phyloP scores from a whole-genome alignment of 75 land plant species.

The Isoetes taiwanensis region DNA sequence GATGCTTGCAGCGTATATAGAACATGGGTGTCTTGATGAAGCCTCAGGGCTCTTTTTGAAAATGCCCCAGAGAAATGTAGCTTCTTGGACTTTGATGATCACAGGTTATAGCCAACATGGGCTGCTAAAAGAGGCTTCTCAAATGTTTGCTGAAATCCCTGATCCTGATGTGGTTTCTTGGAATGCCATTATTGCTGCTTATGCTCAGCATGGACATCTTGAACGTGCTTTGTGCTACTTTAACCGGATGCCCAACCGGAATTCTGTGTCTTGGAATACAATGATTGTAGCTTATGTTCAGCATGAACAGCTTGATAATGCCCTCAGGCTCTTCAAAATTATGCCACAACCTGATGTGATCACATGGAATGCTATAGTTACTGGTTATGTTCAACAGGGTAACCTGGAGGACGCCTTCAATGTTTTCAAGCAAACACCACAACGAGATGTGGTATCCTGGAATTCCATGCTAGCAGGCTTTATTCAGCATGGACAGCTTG shows the following conservation, averaged over 20 bases:
- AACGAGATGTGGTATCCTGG: slow-evolving; percentile 14
- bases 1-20: background rate
- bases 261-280: background rate
- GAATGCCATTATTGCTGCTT: slow-evolving; percentile 3
- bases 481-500: background rate
- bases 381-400: no score
- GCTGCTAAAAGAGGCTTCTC: no score
- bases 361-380: no score
- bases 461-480: slow-evolving; percentile 13
- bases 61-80: slow-evolving; percentile 2
- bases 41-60: slow-evolving; percentile 5
- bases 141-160: background rate
- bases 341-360: no score
- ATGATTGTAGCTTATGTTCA: background rate
- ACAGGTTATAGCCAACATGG: background rate
- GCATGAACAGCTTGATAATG: background rate
- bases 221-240: background rate
- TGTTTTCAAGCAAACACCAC: slow-evolving; percentile 8
- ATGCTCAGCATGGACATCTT: slow-evolving; percentile 1
- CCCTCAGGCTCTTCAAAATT: background rate
- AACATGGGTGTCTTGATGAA: background rate
- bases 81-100: background rate
- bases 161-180: background rate
- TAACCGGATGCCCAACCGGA: background rate
- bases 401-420: background rate